These are phyloP conservation scores for Rhipidocladum racemiflorum DNA, from an alignment of 176 grass and related monocot genomes.

Conservation along the genomic window DNA sequence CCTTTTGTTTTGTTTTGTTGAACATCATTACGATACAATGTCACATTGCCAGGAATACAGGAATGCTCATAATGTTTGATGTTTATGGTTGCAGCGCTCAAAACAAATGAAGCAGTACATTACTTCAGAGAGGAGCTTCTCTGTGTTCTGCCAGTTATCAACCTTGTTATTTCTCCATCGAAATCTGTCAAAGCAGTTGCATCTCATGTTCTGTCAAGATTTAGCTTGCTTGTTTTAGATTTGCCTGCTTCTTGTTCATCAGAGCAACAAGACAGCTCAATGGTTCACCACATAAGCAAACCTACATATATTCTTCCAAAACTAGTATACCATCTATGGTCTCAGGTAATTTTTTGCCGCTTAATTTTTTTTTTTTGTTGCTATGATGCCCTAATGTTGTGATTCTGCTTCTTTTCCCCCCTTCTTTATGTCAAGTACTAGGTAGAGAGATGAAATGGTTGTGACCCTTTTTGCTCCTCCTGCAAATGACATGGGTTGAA, in stretches of 20 bases:
- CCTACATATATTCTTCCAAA: slow-evolving; percentile 66
- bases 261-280: slow-evolving; percentile 41
- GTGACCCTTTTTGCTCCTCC: neutral
- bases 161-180: slow-evolving; percentile 69
- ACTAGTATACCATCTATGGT: slow-evolving; percentile 71
- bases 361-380: neutral
- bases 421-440: neutral
- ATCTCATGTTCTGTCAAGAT: slow-evolving; percentile 65
- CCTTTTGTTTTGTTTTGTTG: neutral
- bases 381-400: slow-evolving; percentile 16
- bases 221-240: slow-evolving; percentile 50
- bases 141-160: slow-evolving; percentile 68
- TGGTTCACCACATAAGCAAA: slow-evolving; percentile 51
- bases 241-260: slow-evolving; percentile 39
- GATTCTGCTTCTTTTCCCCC: neutral
- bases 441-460: slow-evolving; percentile 8
- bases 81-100: slow-evolving; percentile 47
- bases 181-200: slow-evolving; percentile 72
- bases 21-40: neutral
- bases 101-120: slow-evolving; percentile 35
- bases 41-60: neutral
- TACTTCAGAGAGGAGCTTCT: slow-evolving; percentile 62
- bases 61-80: slow-evolving; percentile 32
- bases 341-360: slow-evolving; percentile 49
- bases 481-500: neutral